Base-by-base conservation (phyloP, 805 yeast species). In the Kluyveromyces nonfermentans region DNA sequence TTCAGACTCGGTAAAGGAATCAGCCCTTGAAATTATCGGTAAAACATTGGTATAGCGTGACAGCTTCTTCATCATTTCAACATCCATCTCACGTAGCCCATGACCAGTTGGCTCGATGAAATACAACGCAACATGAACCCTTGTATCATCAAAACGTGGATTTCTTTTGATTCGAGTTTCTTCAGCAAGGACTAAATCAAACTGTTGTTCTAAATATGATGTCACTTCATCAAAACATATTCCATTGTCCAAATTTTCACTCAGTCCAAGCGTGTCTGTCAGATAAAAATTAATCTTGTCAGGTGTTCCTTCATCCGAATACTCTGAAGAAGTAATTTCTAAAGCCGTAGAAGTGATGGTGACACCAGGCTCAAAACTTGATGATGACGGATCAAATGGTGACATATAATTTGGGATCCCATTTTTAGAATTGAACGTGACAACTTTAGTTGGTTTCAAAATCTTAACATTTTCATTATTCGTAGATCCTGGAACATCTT, bases 151-250 rank as follows among this genome's bases (percentile, higher is more conserved):
- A 57, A 82, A 80, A 50, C 85, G 71, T 20, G 95, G 95, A 59
- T 86, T 85, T 72, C 97, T 80, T 62, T 75, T 75, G 50, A 88
- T 85, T 50, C 90, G 73, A 1, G 93, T 84, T 62, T 88, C 96
- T 60, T 88, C 96, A 1, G 85, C 86, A 38, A 88, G 71, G 0
- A 85, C 87, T 45, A 73, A 68, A 59, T 82, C 89, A 57, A 83
- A 84, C 57, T 84, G 90, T 58, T 81, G 87, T 59, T 81, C 83
- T 55, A 85, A 64, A 58, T 74, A 85, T 45, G 72, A 70, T 42
- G 77, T 75, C 42, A 84, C 75, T 57, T 84, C 93, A 10, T 66
- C 69, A 55, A 75, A 78, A 57, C 90, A 82, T 41, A 81, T 53
- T 39, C 76, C 71, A 62, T 82, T 83, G 64, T 85, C 82, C 51